Evolutionary conservation across 2,329 filamentous ascomycete genomes (phyloP), one percentile per base, ranked within the genome.

Genomic region (Trematosphaeria pertusa): DNA sequence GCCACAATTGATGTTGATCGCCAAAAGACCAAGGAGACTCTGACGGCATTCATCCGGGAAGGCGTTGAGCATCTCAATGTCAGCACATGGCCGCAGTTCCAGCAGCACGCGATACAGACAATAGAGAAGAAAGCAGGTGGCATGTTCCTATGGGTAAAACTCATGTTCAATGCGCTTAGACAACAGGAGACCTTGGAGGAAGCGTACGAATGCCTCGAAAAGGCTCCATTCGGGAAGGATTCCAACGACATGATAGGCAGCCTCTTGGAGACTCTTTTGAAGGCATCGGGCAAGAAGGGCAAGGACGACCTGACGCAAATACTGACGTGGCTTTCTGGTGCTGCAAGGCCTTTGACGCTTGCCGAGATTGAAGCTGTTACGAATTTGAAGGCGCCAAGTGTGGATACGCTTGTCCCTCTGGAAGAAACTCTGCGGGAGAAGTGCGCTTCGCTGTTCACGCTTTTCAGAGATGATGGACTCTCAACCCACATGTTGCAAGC

Each of bases 141-240:
- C 15, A 46, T 39, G 36, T 34, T 35, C 12, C 19, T 39, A n/a
- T 46, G 43, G 35, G 43, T 28, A 9, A 40, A 40, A 28, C 28
- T 39, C 8, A 35, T 46, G 26, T 28, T 40, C 9, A 28, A 39
- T 18, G 22, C 28, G 14, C 35, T 46, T 8, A 19, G 20, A 6
- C 14, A 12, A 3, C 43, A 46, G 20, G 3, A 6, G 10, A 35
- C 17, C 7, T 35, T 40, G 15, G 15, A 39, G 9, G 17, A 35
- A 4, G 28, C 36, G 5, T 15, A 22, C 35, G 22, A 46, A 3
- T 20, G 22, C 14, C 35, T 46, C 3, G 36, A n/a, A 4, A 31
- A 10, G 19, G 26, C 43, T 8, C 37, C 43, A 6, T n/a, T n/a
- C n/a, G n/a, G n/a, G n/a, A n/a, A n/a, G n/a, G n/a, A n/a, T n/a